Percentiles rank a stretch among this genome's conserved stretches.
Conservation (phyloP, 1,284 basidiomycete species). For the Rhodotorula sp. region DNA sequence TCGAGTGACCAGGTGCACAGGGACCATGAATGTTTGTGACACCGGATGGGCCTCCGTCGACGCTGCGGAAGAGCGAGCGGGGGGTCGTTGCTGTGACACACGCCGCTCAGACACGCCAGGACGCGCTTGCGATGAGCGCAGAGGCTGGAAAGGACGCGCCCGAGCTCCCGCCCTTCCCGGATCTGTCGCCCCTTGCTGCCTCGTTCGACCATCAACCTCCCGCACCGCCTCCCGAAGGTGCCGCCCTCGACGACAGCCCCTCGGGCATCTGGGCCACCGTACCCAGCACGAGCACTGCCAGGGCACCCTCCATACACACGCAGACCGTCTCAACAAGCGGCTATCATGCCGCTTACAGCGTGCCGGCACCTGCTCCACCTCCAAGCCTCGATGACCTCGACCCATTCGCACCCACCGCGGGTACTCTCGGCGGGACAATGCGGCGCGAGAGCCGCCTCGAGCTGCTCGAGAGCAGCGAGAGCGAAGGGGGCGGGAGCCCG, state of each 20-base stretch:
- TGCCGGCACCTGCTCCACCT: conserved; percentile 1
- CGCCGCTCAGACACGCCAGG: too few relatives aligned
- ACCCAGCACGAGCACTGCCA: not conserved
- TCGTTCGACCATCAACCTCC: conserved; percentile 1
- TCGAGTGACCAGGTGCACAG: too few relatives aligned
- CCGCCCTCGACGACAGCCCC: not conserved
- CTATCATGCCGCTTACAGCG: conserved; percentile 11
- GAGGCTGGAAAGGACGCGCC: not conserved
- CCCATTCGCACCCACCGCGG: conserved; percentile 10
- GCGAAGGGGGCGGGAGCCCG: conserved; percentile 7
- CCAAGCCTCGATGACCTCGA: conserved; percentile 22
- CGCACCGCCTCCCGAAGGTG: not conserved
- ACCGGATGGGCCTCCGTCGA: too few relatives aligned
- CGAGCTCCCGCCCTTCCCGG: not conserved
- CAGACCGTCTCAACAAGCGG: not conserved
- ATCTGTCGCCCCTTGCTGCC: conserved; percentile 10
- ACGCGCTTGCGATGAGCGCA: too few relatives aligned
- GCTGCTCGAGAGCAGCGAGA: conserved; percentile 20
- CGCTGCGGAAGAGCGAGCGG: too few relatives aligned
- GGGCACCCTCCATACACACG: too few relatives aligned
- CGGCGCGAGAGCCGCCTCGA: conserved; percentile 15
- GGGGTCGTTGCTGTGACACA: too few relatives aligned
- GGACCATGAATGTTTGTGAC: too few relatives aligned
- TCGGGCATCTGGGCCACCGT: conserved; percentile 23
- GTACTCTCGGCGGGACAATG: conserved; percentile 19